A percentile compares a stretch with the other conserved stretches of the same genome.
These are phyloP conservation scores for Logfia minima DNA, from an alignment of 129 eudicot species.

Conservation along the genomic window DNA sequence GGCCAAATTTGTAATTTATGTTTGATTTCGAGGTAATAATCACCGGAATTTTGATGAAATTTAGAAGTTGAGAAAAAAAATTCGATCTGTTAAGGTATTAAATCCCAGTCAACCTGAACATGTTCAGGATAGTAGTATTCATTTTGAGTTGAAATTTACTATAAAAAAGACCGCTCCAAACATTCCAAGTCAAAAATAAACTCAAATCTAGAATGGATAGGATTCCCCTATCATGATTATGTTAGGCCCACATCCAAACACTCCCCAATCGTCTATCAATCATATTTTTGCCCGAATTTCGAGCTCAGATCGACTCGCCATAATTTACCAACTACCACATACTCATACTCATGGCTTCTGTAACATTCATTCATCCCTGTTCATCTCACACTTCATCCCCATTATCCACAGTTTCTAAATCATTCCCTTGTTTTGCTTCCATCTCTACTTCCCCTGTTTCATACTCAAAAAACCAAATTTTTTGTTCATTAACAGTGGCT, in stretches of 20 bases:
- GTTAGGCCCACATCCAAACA: slow-evolving; percentile 14
- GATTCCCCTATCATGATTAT: neutral
- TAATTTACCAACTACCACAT: slow-evolving; percentile 20
- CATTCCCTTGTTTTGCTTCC: slow-evolving; percentile 23
- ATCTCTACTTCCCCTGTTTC: slow-evolving; percentile 28
- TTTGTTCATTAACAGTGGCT: slow-evolving; percentile 32
- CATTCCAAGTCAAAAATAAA: neutral
- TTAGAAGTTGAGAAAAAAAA: too few species aligned
- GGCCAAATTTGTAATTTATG: too few species aligned
- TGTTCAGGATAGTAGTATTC: too few species aligned
- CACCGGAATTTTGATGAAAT: too few species aligned
- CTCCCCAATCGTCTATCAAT: neutral
- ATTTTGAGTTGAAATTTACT: too few species aligned
- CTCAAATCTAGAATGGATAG: neutral
- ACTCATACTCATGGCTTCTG: slow-evolving; percentile 50
- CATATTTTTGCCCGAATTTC: slow-evolving; percentile 24
- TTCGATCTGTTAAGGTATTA: too few species aligned
- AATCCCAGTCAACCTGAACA: too few species aligned
- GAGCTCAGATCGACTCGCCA: slow-evolving; percentile 21
- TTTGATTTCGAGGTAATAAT: too few species aligned
- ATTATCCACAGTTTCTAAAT: slow-evolving; percentile 19
- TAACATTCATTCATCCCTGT: slow-evolving; percentile 36
- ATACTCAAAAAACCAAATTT: slow-evolving; percentile 32
- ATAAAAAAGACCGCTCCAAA: neutral
- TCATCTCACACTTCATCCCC: slow-evolving; percentile 32